phyloP scores from a whole-genome alignment of 257 asterid genomes.

The Przewalskia tangutica region DNA sequence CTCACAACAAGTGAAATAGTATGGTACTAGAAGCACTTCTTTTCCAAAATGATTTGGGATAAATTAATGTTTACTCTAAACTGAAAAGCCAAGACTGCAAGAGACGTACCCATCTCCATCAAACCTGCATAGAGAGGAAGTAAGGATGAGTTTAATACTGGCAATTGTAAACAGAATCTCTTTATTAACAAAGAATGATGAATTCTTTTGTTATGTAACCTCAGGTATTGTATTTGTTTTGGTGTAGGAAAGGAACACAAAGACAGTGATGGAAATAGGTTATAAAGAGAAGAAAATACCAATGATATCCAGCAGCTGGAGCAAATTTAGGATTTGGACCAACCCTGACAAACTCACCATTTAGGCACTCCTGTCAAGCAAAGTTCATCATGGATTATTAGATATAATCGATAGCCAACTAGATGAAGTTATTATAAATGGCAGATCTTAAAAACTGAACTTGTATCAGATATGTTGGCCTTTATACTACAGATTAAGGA shows the following conservation, averaged over 20 bases:
- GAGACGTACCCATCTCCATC: constrained; percentile 96
- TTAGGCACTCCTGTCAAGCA: constrained; percentile 71
- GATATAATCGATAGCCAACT: background rate
- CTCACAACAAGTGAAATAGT: background rate
- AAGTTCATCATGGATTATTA: background rate
- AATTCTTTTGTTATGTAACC: background rate
- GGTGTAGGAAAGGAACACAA: background rate
- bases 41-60: background rate
- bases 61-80: background rate
- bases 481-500: background rate
- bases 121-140: constrained; percentile 56
- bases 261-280: background rate
- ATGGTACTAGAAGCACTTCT: background rate
- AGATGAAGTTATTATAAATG: background rate
- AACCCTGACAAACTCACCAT: constrained; percentile 94
- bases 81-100: constrained; percentile 8
- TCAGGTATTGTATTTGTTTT: background rate
- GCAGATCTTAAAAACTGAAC: background rate
- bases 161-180: background rate
- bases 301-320: constrained; percentile 95
- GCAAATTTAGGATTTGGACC: constrained; percentile 92
- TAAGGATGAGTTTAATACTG: constrained; percentile 9
- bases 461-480: background rate
- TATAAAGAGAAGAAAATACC: constrained; percentile 30
- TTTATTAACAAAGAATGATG: background rate